Conservation (phyloP, 345 rosid species). For the Gossypium thurberi region DNA sequence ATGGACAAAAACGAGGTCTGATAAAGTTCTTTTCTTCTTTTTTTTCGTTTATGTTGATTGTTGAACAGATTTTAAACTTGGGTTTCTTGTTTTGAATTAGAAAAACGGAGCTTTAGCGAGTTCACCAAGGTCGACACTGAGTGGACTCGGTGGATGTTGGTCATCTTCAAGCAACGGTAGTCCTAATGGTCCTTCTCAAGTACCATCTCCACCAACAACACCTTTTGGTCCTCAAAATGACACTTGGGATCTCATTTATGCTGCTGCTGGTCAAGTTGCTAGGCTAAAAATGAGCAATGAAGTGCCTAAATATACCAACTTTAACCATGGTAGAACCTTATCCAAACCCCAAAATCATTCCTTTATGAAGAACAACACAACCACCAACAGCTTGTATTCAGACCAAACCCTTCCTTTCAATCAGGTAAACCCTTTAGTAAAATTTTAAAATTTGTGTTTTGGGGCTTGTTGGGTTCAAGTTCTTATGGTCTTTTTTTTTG, state of each 20-base stretch:
- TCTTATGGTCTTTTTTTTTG: background rate
- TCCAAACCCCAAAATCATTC: conserved; percentile 17
- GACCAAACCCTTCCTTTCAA: background rate
- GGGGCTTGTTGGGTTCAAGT: background rate
- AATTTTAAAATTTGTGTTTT: background rate
- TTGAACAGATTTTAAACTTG: background rate
- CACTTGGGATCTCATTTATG: conserved; percentile 55
- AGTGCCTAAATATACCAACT: conserved; percentile 13
- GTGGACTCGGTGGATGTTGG: conserved; percentile 37
- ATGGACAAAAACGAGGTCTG: conserved; percentile 32
- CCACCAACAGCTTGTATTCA: conserved; percentile 14
- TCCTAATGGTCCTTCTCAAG: conserved; percentile 45
- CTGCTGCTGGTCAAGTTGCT: conserved; percentile 74
- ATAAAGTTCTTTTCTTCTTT: background rate
- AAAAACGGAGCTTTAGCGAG: conserved; percentile 33
- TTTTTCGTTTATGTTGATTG: background rate
- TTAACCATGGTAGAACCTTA: background rate
- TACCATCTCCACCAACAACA: conserved; percentile 51
- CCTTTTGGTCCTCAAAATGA: conserved; percentile 31
- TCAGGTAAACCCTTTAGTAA: conserved; percentile 16
- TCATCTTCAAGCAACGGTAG: conserved; percentile 39
- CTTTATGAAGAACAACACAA: conserved; percentile 10
- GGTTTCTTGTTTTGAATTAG: background rate
- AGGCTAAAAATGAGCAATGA: conserved; percentile 36
- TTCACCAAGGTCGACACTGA: conserved; percentile 70